These are phyloP conservation scores for Chaetomium tenue DNA, from an alignment of 495 filamentous ascomycete species.

Conservation along the genomic window DNA sequence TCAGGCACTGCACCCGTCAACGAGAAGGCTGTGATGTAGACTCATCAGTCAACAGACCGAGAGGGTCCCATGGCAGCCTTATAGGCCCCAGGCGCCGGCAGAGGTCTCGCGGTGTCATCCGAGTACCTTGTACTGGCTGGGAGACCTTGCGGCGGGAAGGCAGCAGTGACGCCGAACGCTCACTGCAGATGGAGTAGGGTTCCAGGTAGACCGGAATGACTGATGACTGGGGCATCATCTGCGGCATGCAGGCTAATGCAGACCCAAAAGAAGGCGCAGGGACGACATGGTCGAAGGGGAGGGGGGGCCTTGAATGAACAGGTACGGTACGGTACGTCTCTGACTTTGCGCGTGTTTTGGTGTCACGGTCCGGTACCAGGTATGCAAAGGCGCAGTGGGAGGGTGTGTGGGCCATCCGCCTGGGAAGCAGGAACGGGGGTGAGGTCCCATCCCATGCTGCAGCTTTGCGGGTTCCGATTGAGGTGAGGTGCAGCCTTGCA, in stretches of 20 bases:
- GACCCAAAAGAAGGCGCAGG: conserved; percentile 34
- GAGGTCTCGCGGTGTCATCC: conserved; percentile 25
- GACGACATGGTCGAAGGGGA: conserved; percentile 11
- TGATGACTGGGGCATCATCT: conserved; percentile 28
- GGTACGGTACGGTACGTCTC: conserved; percentile 13
- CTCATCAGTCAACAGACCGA: conserved; percentile 30
- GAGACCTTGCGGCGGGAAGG: conserved; percentile 29
- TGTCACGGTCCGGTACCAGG: conserved; percentile 15
- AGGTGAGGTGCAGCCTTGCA: not conserved
- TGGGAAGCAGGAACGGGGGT: conserved; percentile 15
- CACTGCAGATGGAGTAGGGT: conserved; percentile 18
- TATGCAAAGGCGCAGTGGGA: conserved; percentile 29
- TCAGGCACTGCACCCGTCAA: conserved; percentile 35
- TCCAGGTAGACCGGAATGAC: conserved; percentile 21
- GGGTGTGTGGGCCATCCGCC: conserved; percentile 10
- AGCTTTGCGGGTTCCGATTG: conserved; percentile 5
- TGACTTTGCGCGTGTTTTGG: conserved; percentile 22
- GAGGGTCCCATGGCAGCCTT: conserved; percentile 33
- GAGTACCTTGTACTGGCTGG: conserved; percentile 22
- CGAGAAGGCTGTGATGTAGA: conserved; percentile 30
- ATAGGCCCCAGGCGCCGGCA: conserved; percentile 35
- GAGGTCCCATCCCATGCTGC: not conserved
- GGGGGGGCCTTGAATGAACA: conserved; percentile 11
- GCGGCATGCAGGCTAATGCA: conserved; percentile 35
- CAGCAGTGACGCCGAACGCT: conserved; percentile 29